Evolutionary conservation across 2,329 filamentous ascomycete genomes (phyloP).

Genomic region (Corniculantispora saksenae): DNA sequence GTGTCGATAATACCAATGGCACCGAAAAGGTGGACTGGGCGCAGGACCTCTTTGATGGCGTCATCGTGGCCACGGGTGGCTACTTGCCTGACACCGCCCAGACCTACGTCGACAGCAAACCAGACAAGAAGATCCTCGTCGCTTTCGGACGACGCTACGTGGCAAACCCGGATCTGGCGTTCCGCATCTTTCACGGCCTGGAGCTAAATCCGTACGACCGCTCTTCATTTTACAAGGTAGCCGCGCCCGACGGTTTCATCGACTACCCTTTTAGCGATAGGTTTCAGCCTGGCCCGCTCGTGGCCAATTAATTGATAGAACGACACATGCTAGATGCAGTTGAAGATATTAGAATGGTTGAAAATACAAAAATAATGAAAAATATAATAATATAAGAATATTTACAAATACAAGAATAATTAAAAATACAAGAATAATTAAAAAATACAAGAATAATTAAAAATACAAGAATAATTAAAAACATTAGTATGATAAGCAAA

Average conservation of each 20-base stretch:
- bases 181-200: conserved; percentile 29
- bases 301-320: not conserved
- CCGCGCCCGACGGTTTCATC: not conserved
- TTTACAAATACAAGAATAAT: too few species aligned
- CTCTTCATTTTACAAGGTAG: conserved; percentile 30
- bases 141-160: conserved; percentile 36
- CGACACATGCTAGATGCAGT: not conserved
- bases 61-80: conserved; percentile 36
- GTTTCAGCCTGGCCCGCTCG: not conserved
- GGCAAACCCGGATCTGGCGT: conserved; percentile 31
- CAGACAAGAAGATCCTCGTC: conserved; percentile 34
- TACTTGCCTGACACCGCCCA: conserved; percentile 29
- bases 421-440: too few species aligned
- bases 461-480: not conserved
- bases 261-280: not conserved
- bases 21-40: conserved; percentile 36
- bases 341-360: too few species aligned
- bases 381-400: too few species aligned
- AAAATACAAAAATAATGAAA: too few species aligned
- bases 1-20: conserved; percentile 41
- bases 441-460: too few species aligned
- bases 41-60: conserved; percentile 34
- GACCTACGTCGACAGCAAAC: conserved; percentile 32
- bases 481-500: too few species aligned
- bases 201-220: conserved; percentile 29